Evolutionary conservation across 305 asterid genomes (phyloP).

Genomic region (Galium porrigens): DNA sequence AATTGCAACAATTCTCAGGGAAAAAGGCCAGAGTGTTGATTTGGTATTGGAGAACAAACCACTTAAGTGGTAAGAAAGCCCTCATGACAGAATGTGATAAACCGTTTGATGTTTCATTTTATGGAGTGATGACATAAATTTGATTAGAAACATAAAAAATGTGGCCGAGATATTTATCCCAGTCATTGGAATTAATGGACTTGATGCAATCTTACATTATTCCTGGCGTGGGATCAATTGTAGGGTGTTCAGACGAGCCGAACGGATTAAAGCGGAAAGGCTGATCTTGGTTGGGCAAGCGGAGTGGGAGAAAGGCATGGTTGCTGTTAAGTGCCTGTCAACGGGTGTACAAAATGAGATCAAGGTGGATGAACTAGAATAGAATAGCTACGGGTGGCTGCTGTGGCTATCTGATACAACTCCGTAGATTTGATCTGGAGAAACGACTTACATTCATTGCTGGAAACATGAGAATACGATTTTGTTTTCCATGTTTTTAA

Average conservation of each 20-base stretch:
- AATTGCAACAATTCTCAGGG: constrained; percentile 67
- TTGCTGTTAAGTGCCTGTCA: constrained; percentile 60
- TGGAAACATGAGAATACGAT: background rate
- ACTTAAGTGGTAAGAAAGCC: constrained; percentile 51
- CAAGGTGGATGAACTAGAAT: constrained; percentile 47
- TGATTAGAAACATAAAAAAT: background rate
- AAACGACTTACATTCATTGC: background rate
- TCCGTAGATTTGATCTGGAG: background rate
- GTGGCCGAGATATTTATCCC: background rate
- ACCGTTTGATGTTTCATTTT: background rate
- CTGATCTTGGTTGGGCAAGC: constrained; percentile 61
- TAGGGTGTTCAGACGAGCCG: constrained; percentile 81
- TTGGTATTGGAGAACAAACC: constrained; percentile 81
- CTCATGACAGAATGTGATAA: background rate
- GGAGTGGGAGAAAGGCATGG: constrained; percentile 89
- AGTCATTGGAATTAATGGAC: background rate
- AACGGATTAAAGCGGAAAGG: constrained; percentile 60
- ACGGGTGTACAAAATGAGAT: constrained; percentile 63
- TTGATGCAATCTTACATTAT: background rate
- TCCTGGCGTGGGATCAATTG: constrained; percentile 6
- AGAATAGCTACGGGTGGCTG: constrained; percentile 16
- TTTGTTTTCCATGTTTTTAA: background rate
- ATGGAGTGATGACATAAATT: background rate
- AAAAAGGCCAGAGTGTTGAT: constrained; percentile 66
- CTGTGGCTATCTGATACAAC: background rate